Conservation (phyloP, 2,329 filamentous ascomycete genomes). For the Apiospora marii region DNA sequence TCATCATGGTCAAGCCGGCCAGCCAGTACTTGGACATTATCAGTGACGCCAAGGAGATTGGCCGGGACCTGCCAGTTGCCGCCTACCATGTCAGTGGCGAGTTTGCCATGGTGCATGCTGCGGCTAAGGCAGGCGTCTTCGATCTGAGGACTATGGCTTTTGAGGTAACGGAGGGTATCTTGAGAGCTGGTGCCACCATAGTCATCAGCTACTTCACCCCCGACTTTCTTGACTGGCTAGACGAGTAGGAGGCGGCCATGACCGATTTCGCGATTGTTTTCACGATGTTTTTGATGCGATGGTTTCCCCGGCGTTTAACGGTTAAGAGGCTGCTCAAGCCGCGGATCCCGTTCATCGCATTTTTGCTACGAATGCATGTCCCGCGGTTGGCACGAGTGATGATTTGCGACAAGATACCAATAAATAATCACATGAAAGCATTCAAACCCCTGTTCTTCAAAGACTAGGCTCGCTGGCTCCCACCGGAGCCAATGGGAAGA, state of each 20-base stretch:
- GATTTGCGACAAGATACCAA: constrained; percentile 21
- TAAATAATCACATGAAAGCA: constrained; percentile 6
- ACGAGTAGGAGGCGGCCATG: constrained; percentile 49
- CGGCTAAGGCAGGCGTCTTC: constrained; percentile 94
- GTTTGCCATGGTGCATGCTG: constrained; percentile 97
- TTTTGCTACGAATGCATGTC: neutral
- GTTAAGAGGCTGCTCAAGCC: neutral
- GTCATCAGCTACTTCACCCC: constrained; percentile 95
- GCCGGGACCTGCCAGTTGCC: constrained; percentile 88
- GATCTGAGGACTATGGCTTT: constrained; percentile 94
- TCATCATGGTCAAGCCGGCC: constrained; percentile 99
- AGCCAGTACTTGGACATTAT: constrained; percentile 97
- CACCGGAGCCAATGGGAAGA: neutral
- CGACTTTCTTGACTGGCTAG: constrained; percentile 74
- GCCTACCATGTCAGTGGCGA: constrained; percentile 98
- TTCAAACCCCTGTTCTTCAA: neutral
- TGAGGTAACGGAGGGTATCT: constrained; percentile 91
- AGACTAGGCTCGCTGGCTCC: neutral
- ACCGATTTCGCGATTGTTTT: neutral
- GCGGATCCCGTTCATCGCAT: constrained; percentile 3
- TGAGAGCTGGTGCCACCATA: constrained; percentile 92
- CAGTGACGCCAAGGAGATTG: constrained; percentile 93
- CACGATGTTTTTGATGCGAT: constrained; percentile 1
- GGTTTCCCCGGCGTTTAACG: constrained; percentile 11
- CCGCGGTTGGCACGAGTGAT: constrained; percentile 12